Evolutionary conservation across 208 protist genomes (phyloP).

Genomic region (Entamoeba nuttalli): DNA sequence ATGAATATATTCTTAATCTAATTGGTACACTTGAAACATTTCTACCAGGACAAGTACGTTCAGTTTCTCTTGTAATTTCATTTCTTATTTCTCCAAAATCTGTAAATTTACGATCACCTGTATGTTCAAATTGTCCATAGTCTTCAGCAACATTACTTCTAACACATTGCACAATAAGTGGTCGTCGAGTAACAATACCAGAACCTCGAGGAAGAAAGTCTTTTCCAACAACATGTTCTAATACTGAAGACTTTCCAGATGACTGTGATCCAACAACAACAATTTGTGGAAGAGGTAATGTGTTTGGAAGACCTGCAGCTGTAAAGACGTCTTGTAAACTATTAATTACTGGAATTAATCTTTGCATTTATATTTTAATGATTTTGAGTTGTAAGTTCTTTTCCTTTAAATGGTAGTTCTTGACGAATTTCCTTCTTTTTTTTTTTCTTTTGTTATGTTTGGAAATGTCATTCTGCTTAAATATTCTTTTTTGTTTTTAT

Average conservation of each 20-base stretch:
- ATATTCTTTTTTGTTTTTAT: too few species aligned
- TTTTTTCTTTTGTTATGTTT: too few species aligned
- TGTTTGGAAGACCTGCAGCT: constrained; percentile 13
- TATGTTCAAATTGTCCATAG: constrained; percentile 60
- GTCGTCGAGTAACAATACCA: constrained; percentile 76
- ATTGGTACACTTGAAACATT: constrained; percentile 83
- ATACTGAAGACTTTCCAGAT: constrained; percentile 79
- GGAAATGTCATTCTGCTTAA: too few species aligned
- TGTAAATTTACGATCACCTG: constrained; percentile 63
- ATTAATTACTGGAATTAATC: not conserved
- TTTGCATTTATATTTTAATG: not conserved
- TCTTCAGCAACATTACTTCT: constrained; percentile 53
- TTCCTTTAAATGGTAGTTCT: too few species aligned
- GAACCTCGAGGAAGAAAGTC: constrained; percentile 95
- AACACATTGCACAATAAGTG: constrained; percentile 89
- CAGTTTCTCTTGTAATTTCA: constrained; percentile 83
- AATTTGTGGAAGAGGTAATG: constrained; percentile 88
- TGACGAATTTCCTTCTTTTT: too few species aligned
- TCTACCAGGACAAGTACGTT: constrained; percentile 67
- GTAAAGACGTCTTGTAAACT: not conserved
- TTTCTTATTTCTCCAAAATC: constrained; percentile 82
- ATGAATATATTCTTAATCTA: constrained; percentile 72
- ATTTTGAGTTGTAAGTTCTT: too few species aligned
- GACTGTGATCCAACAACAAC: constrained; percentile 84
- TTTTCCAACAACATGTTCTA: constrained; percentile 91